These are phyloP conservation scores for Kregervanrija fluxuum DNA, from an alignment of 805 yeast species.

Conservation along the genomic window DNA sequence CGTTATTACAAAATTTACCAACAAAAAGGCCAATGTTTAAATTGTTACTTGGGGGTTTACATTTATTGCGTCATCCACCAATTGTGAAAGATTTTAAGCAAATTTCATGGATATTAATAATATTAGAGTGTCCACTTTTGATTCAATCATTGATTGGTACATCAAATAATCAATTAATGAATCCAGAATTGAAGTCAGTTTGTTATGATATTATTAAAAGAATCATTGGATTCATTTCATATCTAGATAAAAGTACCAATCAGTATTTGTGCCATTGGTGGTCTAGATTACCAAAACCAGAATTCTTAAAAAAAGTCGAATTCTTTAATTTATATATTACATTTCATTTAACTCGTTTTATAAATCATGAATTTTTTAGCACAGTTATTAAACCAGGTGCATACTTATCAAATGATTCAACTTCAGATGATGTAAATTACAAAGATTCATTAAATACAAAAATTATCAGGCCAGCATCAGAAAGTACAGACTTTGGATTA, in stretches of 20 bases:
- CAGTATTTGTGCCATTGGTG: conserved; percentile 49
- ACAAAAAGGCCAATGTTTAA: conserved; percentile 53
- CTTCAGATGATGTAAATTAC: conserved; percentile 25
- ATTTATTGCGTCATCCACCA: conserved; percentile 46
- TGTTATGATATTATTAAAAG: conserved; percentile 69
- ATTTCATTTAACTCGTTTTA: conserved; percentile 57
- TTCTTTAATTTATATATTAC: conserved; percentile 70
- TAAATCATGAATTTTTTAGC: conserved; percentile 27
- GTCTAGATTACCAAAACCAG: conserved; percentile 33
- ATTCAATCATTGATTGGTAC: conserved; percentile 35
- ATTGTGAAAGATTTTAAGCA: conserved; percentile 34
- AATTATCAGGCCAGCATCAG: conserved; percentile 20
- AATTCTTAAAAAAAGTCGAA: conserved; percentile 51
- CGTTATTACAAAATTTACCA: conserved; percentile 42
- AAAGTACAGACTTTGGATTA: conserved; percentile 20
- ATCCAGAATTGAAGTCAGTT: conserved; percentile 45
- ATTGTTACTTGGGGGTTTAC: conserved; percentile 45
- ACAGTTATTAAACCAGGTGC: conserved; percentile 16
- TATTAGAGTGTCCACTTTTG: conserved; percentile 63
- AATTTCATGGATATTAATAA: conserved; percentile 53
- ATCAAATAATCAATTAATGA: conserved; percentile 7
- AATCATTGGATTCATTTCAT: conserved; percentile 59
- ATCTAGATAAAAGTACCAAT: conserved; percentile 32
- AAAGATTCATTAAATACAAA: conserved; percentile 20
- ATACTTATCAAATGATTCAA: conserved; percentile 9